Percentiles rank a stretch among this genome's conserved stretches.
Conservation (phyloP, 2,329 filamentous ascomycete genomes). For the Trichophyton schoenleinii region DNA sequence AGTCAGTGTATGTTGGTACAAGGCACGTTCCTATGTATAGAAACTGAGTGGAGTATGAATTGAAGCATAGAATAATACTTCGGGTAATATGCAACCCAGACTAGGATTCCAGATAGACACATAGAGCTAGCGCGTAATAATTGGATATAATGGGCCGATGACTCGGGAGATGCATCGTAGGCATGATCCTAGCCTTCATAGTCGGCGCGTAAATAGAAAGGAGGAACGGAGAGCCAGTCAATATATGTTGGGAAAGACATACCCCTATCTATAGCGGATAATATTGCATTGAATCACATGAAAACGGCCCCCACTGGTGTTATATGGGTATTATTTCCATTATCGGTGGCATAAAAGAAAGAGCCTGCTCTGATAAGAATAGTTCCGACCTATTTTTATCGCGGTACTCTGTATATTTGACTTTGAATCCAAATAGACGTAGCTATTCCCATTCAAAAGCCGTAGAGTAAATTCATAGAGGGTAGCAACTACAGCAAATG, state of each 20-base stretch:
- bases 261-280: neutral
- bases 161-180: neutral
- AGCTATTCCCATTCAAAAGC: neutral
- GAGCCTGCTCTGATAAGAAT: neutral
- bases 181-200: neutral
- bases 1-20: neutral
- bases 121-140: neutral
- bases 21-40: neutral
- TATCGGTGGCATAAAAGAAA: neutral
- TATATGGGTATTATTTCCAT: neutral
- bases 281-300: neutral
- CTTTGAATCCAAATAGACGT: neutral
- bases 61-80: neutral
- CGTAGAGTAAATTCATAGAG: neutral
- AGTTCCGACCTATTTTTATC: too few relatives aligned
- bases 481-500: too few relatives aligned
- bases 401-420: neutral
- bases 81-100: neutral
- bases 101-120: neutral
- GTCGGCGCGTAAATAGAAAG: neutral
- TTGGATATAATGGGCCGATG: neutral
- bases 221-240: neutral
- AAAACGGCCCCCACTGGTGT: neutral
- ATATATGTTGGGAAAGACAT: neutral
- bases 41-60: neutral